A percentile compares a stretch with the other conserved stretches of the same genome.
These are phyloP conservation scores for Pichia occidentalis DNA, from an alignment of 805 yeast genomes.

Conservation along the genomic window DNA sequence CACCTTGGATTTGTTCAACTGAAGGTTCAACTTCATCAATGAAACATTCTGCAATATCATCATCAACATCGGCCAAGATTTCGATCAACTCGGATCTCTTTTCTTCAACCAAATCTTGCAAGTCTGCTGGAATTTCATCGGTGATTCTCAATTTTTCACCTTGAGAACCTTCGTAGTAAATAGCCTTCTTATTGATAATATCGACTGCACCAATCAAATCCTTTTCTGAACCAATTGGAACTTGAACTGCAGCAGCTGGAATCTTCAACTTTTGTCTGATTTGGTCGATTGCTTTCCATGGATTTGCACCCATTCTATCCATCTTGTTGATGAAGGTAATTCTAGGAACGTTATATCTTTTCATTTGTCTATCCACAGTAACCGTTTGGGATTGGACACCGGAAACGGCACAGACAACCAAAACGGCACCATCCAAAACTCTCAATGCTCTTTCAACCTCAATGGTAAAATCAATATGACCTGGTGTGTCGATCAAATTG, in stretches of 20 bases:
- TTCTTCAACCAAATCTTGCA: slow-evolving; percentile 79
- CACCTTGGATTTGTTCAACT: slow-evolving; percentile 72
- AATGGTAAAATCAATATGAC: slow-evolving; percentile 97
- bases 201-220: slow-evolving; percentile 85
- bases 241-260: slow-evolving; percentile 96
- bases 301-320: slow-evolving; percentile 99
- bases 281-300: slow-evolving; percentile 91
- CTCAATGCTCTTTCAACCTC: slow-evolving; percentile 98
- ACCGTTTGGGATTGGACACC: slow-evolving; percentile 99
- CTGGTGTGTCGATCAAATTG: slow-evolving; percentile 96
- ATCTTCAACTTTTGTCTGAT: slow-evolving; percentile 79
- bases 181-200: slow-evolving; percentile 77
- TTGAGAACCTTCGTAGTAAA: slow-evolving; percentile 83
- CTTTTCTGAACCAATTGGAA: slow-evolving; percentile 92
- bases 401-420: slow-evolving; percentile 96
- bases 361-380: slow-evolving; percentile 98
- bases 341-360: slow-evolving; percentile 95
- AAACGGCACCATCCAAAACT: slow-evolving; percentile 95
- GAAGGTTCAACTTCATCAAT: slow-evolving; percentile 88
- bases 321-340: slow-evolving; percentile 94
- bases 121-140: slow-evolving; percentile 66
- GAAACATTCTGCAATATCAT: slow-evolving; percentile 89
- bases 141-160: slow-evolving; percentile 72
- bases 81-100: slow-evolving; percentile 82
- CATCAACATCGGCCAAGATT: slow-evolving; percentile 96